phyloP scores from a whole-genome alignment of 2,329 filamentous ascomycete species.

The Ceratocystis papillata region DNA sequence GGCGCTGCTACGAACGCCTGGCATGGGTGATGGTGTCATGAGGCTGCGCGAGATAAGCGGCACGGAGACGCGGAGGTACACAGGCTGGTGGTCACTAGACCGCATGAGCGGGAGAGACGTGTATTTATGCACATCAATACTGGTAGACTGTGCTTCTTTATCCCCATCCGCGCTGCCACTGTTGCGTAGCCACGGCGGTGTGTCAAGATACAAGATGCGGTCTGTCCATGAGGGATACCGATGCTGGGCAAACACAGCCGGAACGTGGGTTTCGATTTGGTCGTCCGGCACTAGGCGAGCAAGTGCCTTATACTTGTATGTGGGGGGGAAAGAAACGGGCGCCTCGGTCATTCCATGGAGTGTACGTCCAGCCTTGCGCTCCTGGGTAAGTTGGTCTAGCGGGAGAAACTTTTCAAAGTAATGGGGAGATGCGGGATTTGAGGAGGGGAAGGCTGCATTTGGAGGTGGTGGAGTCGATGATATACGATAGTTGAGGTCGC shows the following conservation, averaged over 20 bases:
- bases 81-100: conserved; percentile 81
- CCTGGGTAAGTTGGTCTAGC: conserved; percentile 67
- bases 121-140: conserved; percentile 53
- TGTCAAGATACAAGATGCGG: conserved; percentile 66
- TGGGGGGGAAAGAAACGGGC: conserved; percentile 69
- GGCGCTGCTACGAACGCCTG: conserved; percentile 20
- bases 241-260: conserved; percentile 67
- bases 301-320: conserved; percentile 71
- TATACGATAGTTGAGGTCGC: conserved; percentile 93
- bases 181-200: conserved; percentile 41
- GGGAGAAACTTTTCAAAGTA: conserved; percentile 59
- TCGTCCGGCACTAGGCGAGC: conserved; percentile 29
- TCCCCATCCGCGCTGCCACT: conserved; percentile 23
- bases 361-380: conserved; percentile 57
- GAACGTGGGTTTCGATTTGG: conserved; percentile 32
- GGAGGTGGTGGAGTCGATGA: conserved; percentile 52
- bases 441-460: conserved; percentile 53
- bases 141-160: conserved; percentile 21
- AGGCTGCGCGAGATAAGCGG: conserved; percentile 43
- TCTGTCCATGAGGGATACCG: conserved; percentile 93
- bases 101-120: conserved; percentile 63
- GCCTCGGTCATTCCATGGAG: conserved; percentile 71
- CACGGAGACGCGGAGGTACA: conserved; percentile 59
- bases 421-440: conserved; percentile 42
- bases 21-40: conserved; percentile 32